phyloP scores from a whole-genome alignment of 345 rosid species.

The Syzygium oleosum region DNA sequence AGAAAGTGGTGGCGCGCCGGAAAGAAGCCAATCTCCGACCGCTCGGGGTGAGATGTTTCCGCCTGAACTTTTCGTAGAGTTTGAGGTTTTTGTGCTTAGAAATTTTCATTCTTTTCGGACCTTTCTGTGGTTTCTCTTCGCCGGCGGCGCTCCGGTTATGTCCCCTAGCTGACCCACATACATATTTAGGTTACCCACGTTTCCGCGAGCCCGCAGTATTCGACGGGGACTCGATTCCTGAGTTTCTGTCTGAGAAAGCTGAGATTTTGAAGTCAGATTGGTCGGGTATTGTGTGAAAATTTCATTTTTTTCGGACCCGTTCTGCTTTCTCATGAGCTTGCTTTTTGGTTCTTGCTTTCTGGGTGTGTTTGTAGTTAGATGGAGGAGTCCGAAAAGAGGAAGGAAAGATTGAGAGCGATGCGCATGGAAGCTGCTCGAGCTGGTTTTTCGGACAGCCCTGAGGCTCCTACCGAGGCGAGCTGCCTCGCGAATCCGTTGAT shows the following conservation, averaged over 20 bases:
- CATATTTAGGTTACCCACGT: not conserved
- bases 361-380: slow-evolving; percentile 12
- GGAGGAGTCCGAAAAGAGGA: slow-evolving; percentile 81
- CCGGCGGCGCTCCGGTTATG: not conserved
- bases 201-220: not conserved
- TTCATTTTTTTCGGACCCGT: not conserved
- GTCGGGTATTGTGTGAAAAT: not conserved
- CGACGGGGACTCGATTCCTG: not conserved
- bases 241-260: not conserved
- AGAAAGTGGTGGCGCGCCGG: not conserved
- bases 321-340: not conserved
- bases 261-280: not conserved
- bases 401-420: slow-evolving; percentile 65
- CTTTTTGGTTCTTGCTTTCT: not conserved
- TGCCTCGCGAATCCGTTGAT: slow-evolving; percentile 63
- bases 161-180: not conserved
- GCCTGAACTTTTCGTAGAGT: not conserved
- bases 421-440: slow-evolving; percentile 54
- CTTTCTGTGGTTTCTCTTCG: not conserved
- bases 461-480: slow-evolving; percentile 16
- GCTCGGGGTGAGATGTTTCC: not conserved
- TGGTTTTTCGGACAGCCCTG: slow-evolving; percentile 20
- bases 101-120: not conserved
- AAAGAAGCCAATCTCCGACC: not conserved
- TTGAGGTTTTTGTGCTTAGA: not conserved